A percentile compares a stretch with the other conserved stretches of the same genome.
Evolutionary conservation across 352 stramenopile genomes (phyloP).

Genomic region (Pythium rishiriense): DNA sequence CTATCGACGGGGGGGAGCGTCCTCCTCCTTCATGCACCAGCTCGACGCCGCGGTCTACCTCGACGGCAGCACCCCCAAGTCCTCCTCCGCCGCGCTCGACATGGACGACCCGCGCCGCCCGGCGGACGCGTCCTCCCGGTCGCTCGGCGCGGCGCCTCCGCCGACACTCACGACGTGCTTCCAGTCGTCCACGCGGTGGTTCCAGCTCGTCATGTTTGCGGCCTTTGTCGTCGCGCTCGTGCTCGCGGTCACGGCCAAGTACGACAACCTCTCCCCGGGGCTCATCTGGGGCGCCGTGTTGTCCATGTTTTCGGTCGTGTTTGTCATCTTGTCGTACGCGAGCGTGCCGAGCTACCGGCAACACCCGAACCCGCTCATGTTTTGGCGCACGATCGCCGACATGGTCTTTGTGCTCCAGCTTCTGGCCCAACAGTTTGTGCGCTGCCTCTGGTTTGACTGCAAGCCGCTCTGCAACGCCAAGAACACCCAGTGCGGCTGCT

Average conservation of each 20-base stretch:
- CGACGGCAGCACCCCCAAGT: constrained; percentile 26
- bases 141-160: neutral
- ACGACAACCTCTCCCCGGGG: constrained; percentile 77
- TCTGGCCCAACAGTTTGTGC: constrained; percentile 77
- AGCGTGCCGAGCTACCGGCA: constrained; percentile 80
- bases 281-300: constrained; percentile 86
- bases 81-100: constrained; percentile 9
- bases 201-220: constrained; percentile 85
- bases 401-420: constrained; percentile 83
- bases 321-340: constrained; percentile 83
- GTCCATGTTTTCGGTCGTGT: constrained; percentile 83
- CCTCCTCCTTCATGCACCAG: neutral
- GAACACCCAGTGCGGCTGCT: constrained; percentile 82
- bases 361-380: constrained; percentile 88
- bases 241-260: constrained; percentile 58
- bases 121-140: neutral
- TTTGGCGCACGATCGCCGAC: constrained; percentile 87
- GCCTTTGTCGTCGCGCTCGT: constrained; percentile 65
- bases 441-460: constrained; percentile 81
- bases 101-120: neutral
- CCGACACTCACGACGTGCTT: constrained; percentile 50
- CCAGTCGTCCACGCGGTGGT: constrained; percentile 77
- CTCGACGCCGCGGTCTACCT: constrained; percentile 17
- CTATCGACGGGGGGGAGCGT: neutral
- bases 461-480: constrained; percentile 65